Percentiles rank a stretch among this genome's conserved stretches.
These are phyloP conservation scores for grape (Vitis vinifera) DNA, from an alignment of 164 flowering plant species.

Conservation along the genomic window DNA sequence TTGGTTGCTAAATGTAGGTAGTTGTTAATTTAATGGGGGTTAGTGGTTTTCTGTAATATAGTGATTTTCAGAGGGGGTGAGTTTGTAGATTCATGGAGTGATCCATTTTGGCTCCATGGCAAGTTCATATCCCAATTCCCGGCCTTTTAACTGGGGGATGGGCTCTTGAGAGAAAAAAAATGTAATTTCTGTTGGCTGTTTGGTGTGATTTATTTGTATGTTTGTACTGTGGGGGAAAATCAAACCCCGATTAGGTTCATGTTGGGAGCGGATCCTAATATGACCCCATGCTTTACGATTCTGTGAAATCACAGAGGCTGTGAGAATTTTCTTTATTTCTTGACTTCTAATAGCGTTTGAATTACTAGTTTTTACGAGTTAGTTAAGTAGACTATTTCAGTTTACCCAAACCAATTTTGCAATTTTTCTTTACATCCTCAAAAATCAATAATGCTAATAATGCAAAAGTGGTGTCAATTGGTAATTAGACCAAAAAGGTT, in stretches of 20 bases:
- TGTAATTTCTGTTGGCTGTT: not conserved
- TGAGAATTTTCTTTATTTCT: not conserved
- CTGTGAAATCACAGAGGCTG: too few species aligned
- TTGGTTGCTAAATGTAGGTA: slow-evolving; percentile 11
- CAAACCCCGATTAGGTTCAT: slow-evolving; percentile 26
- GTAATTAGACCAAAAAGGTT: too few species aligned
- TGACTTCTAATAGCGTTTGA: not conserved
- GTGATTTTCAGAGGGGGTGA: slow-evolving; percentile 12
- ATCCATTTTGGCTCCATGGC: slow-evolving; percentile 16
- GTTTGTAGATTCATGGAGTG: slow-evolving; percentile 18
- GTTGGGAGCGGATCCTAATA: slow-evolving; percentile 38
- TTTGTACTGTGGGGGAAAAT: slow-evolving; percentile 14
- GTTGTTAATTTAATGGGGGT: slow-evolving; percentile 8
- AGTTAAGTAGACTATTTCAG: too few species aligned
- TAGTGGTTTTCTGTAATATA: slow-evolving; percentile 9
- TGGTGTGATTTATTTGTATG: slow-evolving; percentile 12
- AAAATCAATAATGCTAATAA: too few species aligned
- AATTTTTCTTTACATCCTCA: too few species aligned
- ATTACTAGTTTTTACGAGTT: not conserved
- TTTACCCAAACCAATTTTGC: too few species aligned
- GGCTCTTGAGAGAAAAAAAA: slow-evolving; percentile 10
- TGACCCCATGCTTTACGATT: not conserved
- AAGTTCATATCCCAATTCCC: slow-evolving; percentile 19
- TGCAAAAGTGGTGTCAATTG: too few species aligned
- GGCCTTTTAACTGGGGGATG: slow-evolving; percentile 37